Evolutionary conservation across 2,329 filamentous ascomycete genomes (phyloP), one percentile per base, ranked within the genome.

Genomic region (Xylaria multiplex): DNA sequence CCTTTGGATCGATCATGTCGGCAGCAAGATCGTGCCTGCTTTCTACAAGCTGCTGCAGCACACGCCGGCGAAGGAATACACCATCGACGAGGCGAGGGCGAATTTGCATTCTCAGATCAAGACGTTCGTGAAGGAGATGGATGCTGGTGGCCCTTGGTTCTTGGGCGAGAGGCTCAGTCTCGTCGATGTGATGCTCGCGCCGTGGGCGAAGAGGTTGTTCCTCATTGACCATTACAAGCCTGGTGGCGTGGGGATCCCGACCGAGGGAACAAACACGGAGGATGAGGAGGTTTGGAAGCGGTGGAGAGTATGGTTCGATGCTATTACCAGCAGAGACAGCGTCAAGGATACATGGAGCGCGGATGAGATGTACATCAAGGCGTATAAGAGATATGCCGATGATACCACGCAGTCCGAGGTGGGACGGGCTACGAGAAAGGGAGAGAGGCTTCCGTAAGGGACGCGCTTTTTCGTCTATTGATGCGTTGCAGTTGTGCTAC

Each of bases 1-100:
- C 40, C 86, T 94, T 57, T 94, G 91, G 91, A 90, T 89, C 48
- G 90, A 93, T 70, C 93, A 91, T 71, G 84, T 92, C 27, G 87
- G 84, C 46, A 86, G 82, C 9, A 82, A 89, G 60, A 88, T 94
- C 63, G 84, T 93, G 16, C 90, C 91, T 0, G 83, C 82, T 0
- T 93, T 90, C 70, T 91, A 93, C 78, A 85, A 86, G 58, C 77
- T 88, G 19, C 73, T 88, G 14, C 85, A 88, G 77, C 84, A 87
- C 70, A 86, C 83, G 5, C 75, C 81, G 0, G 81, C 81, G 1
- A 86, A 86, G 71, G 63, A 72, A 0, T 83, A 83, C 68, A 80
- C 77, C 8, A 76, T 90, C 0, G 81, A 85, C 0, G 80, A 86
- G 48, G 86, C 85, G 32, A 82, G 89, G 4, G 72, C 77, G 2